Evolutionary conservation across 2,329 filamentous ascomycete genomes (phyloP).

Genomic region (Orbilia blumenaviensis): DNA sequence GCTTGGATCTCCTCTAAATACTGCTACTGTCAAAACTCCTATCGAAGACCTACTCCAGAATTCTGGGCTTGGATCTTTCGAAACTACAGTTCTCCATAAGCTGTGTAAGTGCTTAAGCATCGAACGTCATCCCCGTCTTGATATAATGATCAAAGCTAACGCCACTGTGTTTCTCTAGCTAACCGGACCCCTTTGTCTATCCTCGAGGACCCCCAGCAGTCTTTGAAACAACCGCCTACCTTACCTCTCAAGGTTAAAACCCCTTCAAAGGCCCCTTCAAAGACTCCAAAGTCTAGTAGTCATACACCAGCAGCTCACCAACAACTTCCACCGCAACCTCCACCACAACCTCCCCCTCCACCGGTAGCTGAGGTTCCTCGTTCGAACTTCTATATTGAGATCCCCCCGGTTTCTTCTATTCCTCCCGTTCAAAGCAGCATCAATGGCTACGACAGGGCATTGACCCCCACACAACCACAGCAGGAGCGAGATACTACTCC

Average conservation of each 20-base stretch:
- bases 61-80: constrained; percentile 34
- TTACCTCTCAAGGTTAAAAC: constrained; percentile 9
- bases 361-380: constrained; percentile 23
- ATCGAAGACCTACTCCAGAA: constrained; percentile 51
- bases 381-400: constrained; percentile 52
- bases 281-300: not conserved
- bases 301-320: constrained; percentile 23
- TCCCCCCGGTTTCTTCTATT: constrained; percentile 40
- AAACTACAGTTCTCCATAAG: constrained; percentile 34
- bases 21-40: constrained; percentile 55
- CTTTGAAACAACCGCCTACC: constrained; percentile 12
- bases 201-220: constrained; percentile 32
- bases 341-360: not conserved
- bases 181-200: constrained; percentile 33
- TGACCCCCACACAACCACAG: constrained; percentile 7
- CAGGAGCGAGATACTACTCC: constrained; percentile 13
- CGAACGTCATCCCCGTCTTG: not conserved
- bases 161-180: not conserved
- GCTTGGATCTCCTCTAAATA: constrained; percentile 58
- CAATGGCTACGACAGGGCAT: constrained; percentile 35
- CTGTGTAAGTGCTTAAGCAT: constrained; percentile 32
- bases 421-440: not conserved
- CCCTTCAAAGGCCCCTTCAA: constrained; percentile 1
- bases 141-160: not conserved
- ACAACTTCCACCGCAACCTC: constrained; percentile 28